Evolutionary conservation across 139 green algal genomes (phyloP), one percentile per base, ranked within the genome.

Genomic region (Chlorella sp.): DNA sequence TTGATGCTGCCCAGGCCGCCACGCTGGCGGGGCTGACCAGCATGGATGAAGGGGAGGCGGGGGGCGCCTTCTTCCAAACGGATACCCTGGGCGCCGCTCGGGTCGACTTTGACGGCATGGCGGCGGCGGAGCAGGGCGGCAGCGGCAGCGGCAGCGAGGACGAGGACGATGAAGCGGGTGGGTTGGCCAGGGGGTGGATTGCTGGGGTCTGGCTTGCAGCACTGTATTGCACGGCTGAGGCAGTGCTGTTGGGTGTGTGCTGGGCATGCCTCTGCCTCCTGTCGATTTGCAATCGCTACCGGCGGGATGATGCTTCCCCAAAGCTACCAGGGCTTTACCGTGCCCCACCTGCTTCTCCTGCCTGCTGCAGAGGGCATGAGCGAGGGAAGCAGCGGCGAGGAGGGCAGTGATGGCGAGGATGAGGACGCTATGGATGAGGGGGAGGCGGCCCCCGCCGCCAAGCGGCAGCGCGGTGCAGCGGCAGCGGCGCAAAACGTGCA

Each of bases 1-100:
- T 98, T 86, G 85, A 94, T 80, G 89, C 88, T 1, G 91, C 95
- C 0, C 76, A 89, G 84, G 21, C 28, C 26, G 91, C 94, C 0
- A 88, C 98, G 34, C 92, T 99, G 39, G 92, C 90, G 9, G 91
- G 91, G 23, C 90, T 98, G 68, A 87, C 89, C 1, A 84, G 86
- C 21, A 69, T 94, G 87, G 90, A 93, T 16, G 86, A 74, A 0
- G 73, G 75, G 51, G 30, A 15, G 26, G 56, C 64, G 28, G 73
- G 17, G 3, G 39, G 39, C 15, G 74, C 60, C n/a, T 96, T 91
- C 85, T 95, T 96, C 69, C 84, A 95, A 82, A 88, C 90, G 2
- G 81, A 86, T 41, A 79, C 88, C 13, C 87, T 85, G n/a, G 92
- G 91, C 6, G 78, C 80, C 20, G 83, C 80, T 13, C 73, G 38